Conservation (phyloP, 495 filamentous ascomycete species). For the Bryoglossum gracile region DNA sequence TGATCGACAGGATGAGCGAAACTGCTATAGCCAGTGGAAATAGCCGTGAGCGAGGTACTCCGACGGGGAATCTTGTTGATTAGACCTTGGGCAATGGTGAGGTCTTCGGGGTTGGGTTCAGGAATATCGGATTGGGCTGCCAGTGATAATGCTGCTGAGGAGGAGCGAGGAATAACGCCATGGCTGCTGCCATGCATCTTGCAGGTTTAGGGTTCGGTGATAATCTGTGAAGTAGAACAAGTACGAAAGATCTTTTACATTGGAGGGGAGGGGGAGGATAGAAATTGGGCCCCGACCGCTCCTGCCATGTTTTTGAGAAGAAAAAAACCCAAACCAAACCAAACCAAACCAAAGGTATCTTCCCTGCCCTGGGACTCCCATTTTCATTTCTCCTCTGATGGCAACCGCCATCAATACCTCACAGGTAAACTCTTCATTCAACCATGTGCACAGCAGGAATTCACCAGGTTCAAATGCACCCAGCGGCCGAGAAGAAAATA, state of each 20-base stretch:
- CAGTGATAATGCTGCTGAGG: slow-evolving; percentile 16
- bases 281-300: background rate
- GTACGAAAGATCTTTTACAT: background rate
- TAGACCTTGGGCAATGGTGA: slow-evolving; percentile 17
- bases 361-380: no score
- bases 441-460: no score
- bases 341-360: no score
- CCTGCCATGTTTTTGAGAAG: background rate
- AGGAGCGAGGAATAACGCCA: slow-evolving; percentile 21
- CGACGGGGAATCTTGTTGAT: slow-evolving; percentile 15
- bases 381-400: no score
- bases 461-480: no score
- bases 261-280: background rate
- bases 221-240: slow-evolving; percentile 4
- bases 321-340: no score
- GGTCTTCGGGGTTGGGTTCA: slow-evolving; percentile 12
- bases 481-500: background rate
- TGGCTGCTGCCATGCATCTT: slow-evolving; percentile 20
- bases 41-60: slow-evolving; percentile 2
- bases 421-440: no score
- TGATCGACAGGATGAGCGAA: background rate
- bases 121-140: background rate
- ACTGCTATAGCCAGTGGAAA: background rate
- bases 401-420: no score
- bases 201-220: slow-evolving; percentile 1